phyloP scores from a whole-genome alignment of 345 rosid species.

The Corchorus olitorius region DNA sequence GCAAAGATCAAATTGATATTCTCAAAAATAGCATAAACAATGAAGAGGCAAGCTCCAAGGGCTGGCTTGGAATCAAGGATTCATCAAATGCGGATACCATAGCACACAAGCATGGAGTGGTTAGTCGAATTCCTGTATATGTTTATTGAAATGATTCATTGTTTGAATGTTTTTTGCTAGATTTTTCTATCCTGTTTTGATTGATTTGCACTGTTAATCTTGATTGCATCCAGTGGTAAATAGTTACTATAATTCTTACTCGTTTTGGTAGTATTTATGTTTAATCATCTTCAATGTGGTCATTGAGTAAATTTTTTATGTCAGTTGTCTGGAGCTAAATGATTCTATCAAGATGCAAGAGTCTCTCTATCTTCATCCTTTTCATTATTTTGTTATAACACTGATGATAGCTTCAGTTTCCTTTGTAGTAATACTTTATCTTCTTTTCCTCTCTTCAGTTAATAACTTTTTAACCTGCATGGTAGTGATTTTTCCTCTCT shows the following conservation, averaged over 20 bases:
- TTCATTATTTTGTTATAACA: background rate
- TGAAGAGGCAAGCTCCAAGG: constrained; percentile 72
- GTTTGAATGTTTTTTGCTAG: constrained; percentile 2
- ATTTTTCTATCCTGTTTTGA: background rate
- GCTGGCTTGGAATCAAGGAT: constrained; percentile 78
- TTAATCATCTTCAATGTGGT: background rate
- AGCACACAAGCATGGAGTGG: constrained; percentile 98
- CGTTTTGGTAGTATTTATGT: background rate
- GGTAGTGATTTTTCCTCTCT: background rate
- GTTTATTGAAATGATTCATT: background rate
- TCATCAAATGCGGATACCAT: constrained; percentile 69
- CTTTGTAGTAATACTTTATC: constrained; percentile 13
- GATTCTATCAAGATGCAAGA: constrained; percentile 7
- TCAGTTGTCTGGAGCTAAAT: background rate
- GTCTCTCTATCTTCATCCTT: background rate
- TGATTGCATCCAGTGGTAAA: background rate
- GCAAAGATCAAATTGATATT: constrained; percentile 88
- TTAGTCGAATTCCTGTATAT: constrained; percentile 31
- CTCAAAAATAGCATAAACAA: constrained; percentile 66
- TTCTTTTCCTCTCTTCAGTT: constrained; percentile 10
- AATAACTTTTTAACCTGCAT: background rate
- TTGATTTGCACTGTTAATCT: background rate
- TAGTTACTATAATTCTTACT: background rate
- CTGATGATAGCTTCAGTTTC: background rate
- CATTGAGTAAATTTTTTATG: background rate